Evolutionary conservation across 768 basidiomycete species (phyloP).

Genomic region (Suillus plorans): DNA sequence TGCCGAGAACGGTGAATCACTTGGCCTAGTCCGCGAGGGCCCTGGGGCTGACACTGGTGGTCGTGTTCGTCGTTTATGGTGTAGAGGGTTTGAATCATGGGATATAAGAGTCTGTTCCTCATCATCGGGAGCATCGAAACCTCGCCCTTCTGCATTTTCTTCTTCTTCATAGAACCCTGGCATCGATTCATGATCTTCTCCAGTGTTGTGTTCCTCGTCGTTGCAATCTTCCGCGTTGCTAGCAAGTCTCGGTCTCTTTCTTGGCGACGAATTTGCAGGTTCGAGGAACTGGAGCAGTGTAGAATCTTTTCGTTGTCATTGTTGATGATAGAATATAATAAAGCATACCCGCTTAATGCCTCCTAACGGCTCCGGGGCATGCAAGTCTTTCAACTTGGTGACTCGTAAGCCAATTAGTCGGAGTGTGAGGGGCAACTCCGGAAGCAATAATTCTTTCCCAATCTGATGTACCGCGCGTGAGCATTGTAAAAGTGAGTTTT

Average conservation of each 20-base stretch:
- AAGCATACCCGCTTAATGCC: slow-evolving; percentile 74
- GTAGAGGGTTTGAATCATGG: slow-evolving; percentile 16
- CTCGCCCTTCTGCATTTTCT: slow-evolving; percentile 22
- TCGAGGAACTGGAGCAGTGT: slow-evolving; percentile 55
- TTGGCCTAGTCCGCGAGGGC: slow-evolving; percentile 19
- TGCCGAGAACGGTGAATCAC: slow-evolving; percentile 1
- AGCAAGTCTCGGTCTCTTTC: slow-evolving; percentile 41
- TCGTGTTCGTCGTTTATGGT: slow-evolving; percentile 12
- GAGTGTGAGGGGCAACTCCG: slow-evolving; percentile 77
- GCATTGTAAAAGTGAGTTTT: slow-evolving; percentile 8
- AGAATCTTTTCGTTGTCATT: background rate
- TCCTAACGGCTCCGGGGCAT: slow-evolving; percentile 37
- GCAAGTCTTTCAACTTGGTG: slow-evolving; percentile 86
- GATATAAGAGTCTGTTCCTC: slow-evolving; percentile 10
- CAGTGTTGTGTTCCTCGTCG: slow-evolving; percentile 24
- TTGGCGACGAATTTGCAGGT: slow-evolving; percentile 32
- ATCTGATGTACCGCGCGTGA: slow-evolving; percentile 40
- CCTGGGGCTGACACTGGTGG: slow-evolving; percentile 25
- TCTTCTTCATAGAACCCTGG: slow-evolving; percentile 55
- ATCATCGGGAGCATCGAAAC: slow-evolving; percentile 10
- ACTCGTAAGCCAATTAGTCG: slow-evolving; percentile 87
- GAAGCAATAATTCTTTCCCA: slow-evolving; percentile 78
- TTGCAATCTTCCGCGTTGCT: slow-evolving; percentile 15
- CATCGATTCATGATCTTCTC: slow-evolving; percentile 39
- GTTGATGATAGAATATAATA: background rate